A percentile compares a stretch with the other conserved stretches of the same genome.
These are phyloP conservation scores for Zygotorulaspora sp. DNA, from an alignment of 805 yeast genomes.

Conservation along the genomic window DNA sequence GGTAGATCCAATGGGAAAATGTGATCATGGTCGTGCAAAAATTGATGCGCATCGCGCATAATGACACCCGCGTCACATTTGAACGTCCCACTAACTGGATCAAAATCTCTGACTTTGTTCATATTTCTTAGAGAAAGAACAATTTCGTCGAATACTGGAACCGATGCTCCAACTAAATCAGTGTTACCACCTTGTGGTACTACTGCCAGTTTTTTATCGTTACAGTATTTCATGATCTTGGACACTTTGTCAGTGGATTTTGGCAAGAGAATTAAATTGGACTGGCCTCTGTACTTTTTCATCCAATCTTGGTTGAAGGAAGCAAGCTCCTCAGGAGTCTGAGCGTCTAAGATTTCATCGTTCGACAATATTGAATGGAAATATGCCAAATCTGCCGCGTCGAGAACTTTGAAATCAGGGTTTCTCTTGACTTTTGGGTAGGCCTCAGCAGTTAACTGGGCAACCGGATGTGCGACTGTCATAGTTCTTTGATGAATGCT, in stretches of 20 bases:
- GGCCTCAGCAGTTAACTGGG: conserved; percentile 55
- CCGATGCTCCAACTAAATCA: conserved; percentile 84
- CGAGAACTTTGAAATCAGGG: conserved; percentile 46
- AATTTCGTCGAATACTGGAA: conserved; percentile 82
- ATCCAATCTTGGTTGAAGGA: conserved; percentile 72
- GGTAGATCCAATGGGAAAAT: conserved; percentile 87
- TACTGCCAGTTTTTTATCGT: conserved; percentile 64
- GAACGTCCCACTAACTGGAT: conserved; percentile 68
- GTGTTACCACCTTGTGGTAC: conserved; percentile 95
- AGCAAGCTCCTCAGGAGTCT: conserved; percentile 13
- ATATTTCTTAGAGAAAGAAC: conserved; percentile 58
- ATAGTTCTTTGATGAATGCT: conserved; percentile 4
- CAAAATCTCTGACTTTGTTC: conserved; percentile 74
- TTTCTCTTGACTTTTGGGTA: conserved; percentile 53
- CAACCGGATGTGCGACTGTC: conserved; percentile 10
- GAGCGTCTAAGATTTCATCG: conserved; percentile 14
- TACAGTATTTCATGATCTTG: conserved; percentile 66
- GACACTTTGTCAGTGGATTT: conserved; percentile 69
- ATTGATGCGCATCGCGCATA: conserved; percentile 72
- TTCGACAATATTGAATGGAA: conserved; percentile 54
- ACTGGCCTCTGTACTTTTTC: conserved; percentile 80
- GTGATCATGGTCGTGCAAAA: conserved; percentile 65
- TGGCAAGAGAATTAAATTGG: conserved; percentile 70
- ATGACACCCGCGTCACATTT: conserved; percentile 83
- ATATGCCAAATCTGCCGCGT: conserved; percentile 47